These are phyloP conservation scores for Ogataea minuta DNA, from an alignment of 805 yeast species.

Conservation along the genomic window DNA sequence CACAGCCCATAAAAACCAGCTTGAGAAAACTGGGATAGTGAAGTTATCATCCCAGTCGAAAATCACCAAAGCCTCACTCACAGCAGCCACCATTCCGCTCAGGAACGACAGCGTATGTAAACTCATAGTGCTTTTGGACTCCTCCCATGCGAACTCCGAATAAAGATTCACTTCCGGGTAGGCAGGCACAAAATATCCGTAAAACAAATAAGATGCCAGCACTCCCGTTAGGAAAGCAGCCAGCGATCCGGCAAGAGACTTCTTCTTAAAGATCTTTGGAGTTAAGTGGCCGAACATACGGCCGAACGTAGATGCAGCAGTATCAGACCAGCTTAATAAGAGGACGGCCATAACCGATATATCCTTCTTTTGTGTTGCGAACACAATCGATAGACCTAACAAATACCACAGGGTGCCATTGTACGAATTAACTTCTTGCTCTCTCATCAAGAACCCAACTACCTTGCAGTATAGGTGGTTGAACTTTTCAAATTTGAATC, in stretches of 20 bases:
- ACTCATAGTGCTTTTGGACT: slow-evolving; percentile 55
- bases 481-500: slow-evolving; percentile 60
- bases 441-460: slow-evolving; percentile 84
- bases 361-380: slow-evolving; percentile 73
- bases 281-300: slow-evolving; percentile 81
- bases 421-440: slow-evolving; percentile 64
- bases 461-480: slow-evolving; percentile 63
- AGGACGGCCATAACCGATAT: slow-evolving; percentile 72
- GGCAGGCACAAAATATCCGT: slow-evolving; percentile 69
- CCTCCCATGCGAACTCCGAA: slow-evolving; percentile 63
- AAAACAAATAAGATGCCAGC: slow-evolving; percentile 60
- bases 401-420: slow-evolving; percentile 91
- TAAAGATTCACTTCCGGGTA: slow-evolving; percentile 49
- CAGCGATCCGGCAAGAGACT: slow-evolving; percentile 84
- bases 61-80: slow-evolving; percentile 80
- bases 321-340: slow-evolving; percentile 93
- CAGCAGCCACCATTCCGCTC: slow-evolving; percentile 79
- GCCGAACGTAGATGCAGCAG: slow-evolving; percentile 94
- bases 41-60: slow-evolving; percentile 86
- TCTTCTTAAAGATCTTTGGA: slow-evolving; percentile 68
- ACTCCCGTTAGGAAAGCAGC: slow-evolving; percentile 83
- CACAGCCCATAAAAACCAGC: slow-evolving; percentile 48
- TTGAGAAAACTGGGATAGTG: slow-evolving; percentile 87
- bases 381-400: slow-evolving; percentile 72
- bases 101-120: slow-evolving; percentile 53